Conservation (phyloP, 108 stramenopile genomes). For the Epipyxis sp. region DNA sequence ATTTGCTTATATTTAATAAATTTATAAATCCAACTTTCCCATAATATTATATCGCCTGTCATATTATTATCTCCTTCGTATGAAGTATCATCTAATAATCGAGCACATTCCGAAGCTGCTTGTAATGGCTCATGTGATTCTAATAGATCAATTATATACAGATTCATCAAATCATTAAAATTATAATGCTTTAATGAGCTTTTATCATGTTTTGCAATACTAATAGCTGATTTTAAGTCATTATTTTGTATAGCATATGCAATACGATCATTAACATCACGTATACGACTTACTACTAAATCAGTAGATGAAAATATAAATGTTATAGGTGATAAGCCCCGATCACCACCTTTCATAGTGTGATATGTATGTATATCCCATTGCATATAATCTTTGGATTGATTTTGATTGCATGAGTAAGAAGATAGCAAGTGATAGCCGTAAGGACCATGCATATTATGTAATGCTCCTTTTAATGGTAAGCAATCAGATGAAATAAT, state of each 20-base stretch:
- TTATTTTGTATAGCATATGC: not conserved
- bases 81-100: too few species aligned
- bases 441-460: not conserved
- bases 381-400: not conserved
- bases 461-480: not conserved
- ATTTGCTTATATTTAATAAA: not conserved
- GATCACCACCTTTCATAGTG: conserved; percentile 9
- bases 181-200: not conserved
- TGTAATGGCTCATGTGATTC: not conserved
- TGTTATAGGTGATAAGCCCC: not conserved
- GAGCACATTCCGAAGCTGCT: conserved; percentile 3
- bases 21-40: not conserved
- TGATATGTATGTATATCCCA: not conserved
- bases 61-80: too few species aligned
- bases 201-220: not conserved
- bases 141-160: not conserved
- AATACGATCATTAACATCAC: conserved; percentile 25
- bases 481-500: not conserved
- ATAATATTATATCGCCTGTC: not conserved
- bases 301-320: conserved; percentile 2
- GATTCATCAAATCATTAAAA: conserved; percentile 1
- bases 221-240: conserved; percentile 6
- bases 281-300: not conserved
- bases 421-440: not conserved
- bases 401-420: not conserved